phyloP scores from a whole-genome alignment of 306 rosid species.

The Delonix regia region DNA sequence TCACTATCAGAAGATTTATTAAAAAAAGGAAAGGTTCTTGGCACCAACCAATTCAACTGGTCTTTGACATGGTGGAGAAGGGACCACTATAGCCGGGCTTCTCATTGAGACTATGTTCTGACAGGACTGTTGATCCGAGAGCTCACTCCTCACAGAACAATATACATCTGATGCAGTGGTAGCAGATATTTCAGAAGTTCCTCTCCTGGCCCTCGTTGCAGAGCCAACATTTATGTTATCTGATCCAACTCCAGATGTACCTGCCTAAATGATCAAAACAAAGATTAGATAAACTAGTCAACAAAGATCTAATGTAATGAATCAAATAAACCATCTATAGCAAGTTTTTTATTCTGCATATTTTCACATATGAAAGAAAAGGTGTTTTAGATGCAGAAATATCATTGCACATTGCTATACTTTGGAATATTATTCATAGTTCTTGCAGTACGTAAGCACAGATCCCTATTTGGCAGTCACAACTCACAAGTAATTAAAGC shows the following conservation, averaged over 20 bases:
- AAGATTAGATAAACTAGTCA: conserved; percentile 36
- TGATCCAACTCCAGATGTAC: conserved; percentile 50
- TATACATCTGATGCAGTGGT: conserved; percentile 60
- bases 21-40: neutral
- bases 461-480: conserved; percentile 12
- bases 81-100: conserved; percentile 63
- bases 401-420: neutral
- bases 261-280: conserved; percentile 53
- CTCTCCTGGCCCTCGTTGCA: conserved; percentile 50
- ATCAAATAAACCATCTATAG: conserved; percentile 20
- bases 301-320: conserved; percentile 4
- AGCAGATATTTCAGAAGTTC: conserved; percentile 62
- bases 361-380: conserved; percentile 11
- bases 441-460: neutral
- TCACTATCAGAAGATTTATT: neutral
- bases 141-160: conserved; percentile 61
- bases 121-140: conserved; percentile 60
- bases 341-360: conserved; percentile 3
- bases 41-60: conserved; percentile 14
- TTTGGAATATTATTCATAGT: conserved; percentile 8
- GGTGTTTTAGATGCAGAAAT: neutral
- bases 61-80: conserved; percentile 28
- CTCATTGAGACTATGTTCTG: conserved; percentile 62
- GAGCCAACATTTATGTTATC: conserved; percentile 44
- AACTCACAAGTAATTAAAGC: conserved; percentile 14